These are phyloP conservation scores for Gentiana straminea DNA, from an alignment of 257 asterid genomes.

Conservation along the genomic window DNA sequence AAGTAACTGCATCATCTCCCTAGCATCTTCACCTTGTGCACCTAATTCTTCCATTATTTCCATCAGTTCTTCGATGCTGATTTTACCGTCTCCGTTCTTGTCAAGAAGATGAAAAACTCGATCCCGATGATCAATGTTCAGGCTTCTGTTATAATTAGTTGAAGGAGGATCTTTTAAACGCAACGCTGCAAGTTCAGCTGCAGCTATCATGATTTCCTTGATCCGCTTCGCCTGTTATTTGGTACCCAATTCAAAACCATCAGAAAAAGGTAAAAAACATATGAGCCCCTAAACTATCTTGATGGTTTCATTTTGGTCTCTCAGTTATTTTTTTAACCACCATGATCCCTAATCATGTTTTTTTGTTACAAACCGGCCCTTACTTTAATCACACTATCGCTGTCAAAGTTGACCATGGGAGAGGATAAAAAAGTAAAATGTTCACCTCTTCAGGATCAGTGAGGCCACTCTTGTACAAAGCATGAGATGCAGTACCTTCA, in stretches of 20 bases:
- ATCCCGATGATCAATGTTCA: constrained; percentile 43
- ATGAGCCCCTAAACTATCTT: too few relatives aligned
- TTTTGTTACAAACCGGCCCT: too few relatives aligned
- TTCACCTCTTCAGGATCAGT: constrained; percentile 78
- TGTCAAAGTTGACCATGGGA: too few relatives aligned
- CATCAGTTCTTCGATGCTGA: constrained; percentile 91
- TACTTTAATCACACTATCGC: too few relatives aligned
- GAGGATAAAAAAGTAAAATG: background rate
- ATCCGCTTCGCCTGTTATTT: constrained; percentile 69
- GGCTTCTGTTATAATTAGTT: constrained; percentile 26
- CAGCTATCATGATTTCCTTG: constrained; percentile 95
- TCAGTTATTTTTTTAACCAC: too few relatives aligned
- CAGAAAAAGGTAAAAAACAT: too few relatives aligned
- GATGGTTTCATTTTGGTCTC: too few relatives aligned
- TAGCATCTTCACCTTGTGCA: constrained; percentile 89
- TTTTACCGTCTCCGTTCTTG: constrained; percentile 92
- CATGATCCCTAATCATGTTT: too few relatives aligned
- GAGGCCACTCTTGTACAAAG: constrained; percentile 85
- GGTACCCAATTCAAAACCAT: background rate
- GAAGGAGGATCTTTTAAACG: constrained; percentile 78
- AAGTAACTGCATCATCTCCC: constrained; percentile 88
- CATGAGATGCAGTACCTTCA: constrained; percentile 91
- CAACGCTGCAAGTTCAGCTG: constrained; percentile 85
- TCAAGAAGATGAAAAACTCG: constrained; percentile 71
- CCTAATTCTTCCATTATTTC: constrained; percentile 97